These are phyloP conservation scores for Cymbopogon flexuosus DNA, from an alignment of 202 grass and related monocot species.

Conservation along the genomic window DNA sequence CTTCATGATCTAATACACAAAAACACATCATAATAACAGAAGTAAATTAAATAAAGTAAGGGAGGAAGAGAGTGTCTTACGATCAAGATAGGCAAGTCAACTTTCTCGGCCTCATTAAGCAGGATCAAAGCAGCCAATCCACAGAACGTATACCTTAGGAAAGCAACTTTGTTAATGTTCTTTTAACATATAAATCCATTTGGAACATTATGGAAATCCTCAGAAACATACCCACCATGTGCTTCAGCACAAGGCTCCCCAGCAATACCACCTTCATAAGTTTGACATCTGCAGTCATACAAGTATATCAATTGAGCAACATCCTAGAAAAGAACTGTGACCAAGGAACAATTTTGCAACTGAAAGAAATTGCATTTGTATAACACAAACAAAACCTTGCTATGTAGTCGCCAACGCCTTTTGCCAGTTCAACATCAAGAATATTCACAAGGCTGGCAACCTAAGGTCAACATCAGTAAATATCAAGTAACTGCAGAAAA, in stretches of 20 bases:
- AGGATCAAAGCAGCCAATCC: conserved; percentile 84
- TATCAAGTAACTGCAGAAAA: conserved; percentile 14
- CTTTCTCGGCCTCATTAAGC: conserved; percentile 79
- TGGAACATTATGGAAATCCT: conserved; percentile 14
- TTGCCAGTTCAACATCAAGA: conserved; percentile 64
- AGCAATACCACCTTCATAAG: conserved; percentile 95
- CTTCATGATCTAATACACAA: not conserved
- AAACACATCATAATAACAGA: not conserved
- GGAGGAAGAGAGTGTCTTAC: conserved; percentile 43
- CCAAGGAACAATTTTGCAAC: conserved; percentile 11
- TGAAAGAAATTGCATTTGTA: conserved; percentile 19
- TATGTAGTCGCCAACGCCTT: conserved; percentile 71
- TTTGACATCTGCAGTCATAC: conserved; percentile 69
- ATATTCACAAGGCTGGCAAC: conserved; percentile 91
- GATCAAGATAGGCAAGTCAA: conserved; percentile 73
- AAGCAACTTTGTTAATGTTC: conserved; percentile 34
- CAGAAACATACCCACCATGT: conserved; percentile 94
- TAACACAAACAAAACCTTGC: conserved; percentile 51
- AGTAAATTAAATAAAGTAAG: conserved; percentile 20
- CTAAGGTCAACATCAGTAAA: conserved; percentile 43
- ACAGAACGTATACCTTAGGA: conserved; percentile 93
- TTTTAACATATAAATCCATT: conserved; percentile 17
- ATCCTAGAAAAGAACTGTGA: conserved; percentile 18
- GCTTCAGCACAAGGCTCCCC: conserved; percentile 95
- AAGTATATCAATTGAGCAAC: conserved; percentile 23